Evolutionary conservation across 129 eudicot species (phyloP).

Genomic region (Tagetes erecta): DNA sequence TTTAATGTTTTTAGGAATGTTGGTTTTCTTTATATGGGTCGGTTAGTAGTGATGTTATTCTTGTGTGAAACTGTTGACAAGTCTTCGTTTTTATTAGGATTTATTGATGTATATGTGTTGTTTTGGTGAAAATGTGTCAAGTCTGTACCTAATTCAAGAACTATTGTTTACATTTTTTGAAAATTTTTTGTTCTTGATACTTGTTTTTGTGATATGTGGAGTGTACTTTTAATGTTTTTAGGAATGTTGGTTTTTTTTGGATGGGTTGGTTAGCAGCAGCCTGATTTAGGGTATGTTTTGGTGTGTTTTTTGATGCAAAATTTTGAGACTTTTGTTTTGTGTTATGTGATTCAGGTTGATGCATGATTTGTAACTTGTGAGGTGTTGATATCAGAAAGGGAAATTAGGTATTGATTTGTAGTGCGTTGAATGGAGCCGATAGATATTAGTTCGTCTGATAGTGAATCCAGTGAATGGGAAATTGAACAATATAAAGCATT

Average conservation of each 20-base stretch:
- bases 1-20: too few relatives aligned
- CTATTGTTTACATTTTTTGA: constrained; percentile 13
- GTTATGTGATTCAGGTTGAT: constrained; percentile 32
- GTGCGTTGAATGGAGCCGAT: constrained; percentile 36
- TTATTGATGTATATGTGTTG: neutral
- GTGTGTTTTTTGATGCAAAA: neutral
- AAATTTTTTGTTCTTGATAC: neutral
- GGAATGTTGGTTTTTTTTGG: neutral
- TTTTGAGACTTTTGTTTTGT: neutral
- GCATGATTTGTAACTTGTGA: neutral
- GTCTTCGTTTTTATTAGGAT: neutral
- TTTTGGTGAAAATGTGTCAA: constrained; percentile 18
- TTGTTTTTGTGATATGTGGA: neutral
- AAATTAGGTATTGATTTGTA: constrained; percentile 14
- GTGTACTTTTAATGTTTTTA: too few relatives aligned
- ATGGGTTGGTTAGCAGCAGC: constrained; percentile 27
- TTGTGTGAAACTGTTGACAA: neutral
- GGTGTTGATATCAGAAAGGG: neutral
- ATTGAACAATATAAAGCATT: constrained; percentile 39
- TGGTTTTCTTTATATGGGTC: neutral
- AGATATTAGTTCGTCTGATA: constrained; percentile 59
- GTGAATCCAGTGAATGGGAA: constrained; percentile 63
- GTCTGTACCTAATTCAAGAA: neutral
- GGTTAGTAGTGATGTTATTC: constrained; percentile 11
- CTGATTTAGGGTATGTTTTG: constrained; percentile 9